A percentile compares a stretch with the other conserved stretches of the same genome.
phyloP scores from a whole-genome alignment of 352 stramenopile genomes.

The Phytophthora foliorum region DNA sequence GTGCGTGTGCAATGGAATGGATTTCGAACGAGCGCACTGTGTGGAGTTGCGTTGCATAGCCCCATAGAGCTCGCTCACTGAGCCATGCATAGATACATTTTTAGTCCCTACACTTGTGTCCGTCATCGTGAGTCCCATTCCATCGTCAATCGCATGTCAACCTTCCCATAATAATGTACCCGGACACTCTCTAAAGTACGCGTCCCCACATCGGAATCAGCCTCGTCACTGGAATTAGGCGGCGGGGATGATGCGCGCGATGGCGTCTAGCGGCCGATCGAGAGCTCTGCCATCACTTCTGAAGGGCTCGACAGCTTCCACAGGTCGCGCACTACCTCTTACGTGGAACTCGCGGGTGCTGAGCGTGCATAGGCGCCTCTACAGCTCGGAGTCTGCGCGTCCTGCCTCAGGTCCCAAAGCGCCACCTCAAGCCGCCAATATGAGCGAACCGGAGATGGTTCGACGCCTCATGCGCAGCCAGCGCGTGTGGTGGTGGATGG shows the following conservation, averaged over 20 bases:
- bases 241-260: slow-evolving; percentile 22
- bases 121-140: slow-evolving; percentile 12
- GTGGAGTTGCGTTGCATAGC: slow-evolving; percentile 25
- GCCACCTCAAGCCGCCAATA: neutral
- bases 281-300: neutral
- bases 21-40: slow-evolving; percentile 27
- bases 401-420: neutral
- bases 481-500: slow-evolving; percentile 68
- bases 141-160: neutral
- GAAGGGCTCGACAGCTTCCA: slow-evolving; percentile 6
- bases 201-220: slow-evolving; percentile 18
- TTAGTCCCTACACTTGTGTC: slow-evolving; percentile 11
- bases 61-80: slow-evolving; percentile 15
- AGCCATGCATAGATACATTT: slow-evolving; percentile 41
- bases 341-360: neutral
- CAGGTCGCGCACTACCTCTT: slow-evolving; percentile 7
- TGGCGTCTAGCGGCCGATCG: slow-evolving; percentile 17
- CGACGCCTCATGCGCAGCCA: slow-evolving; percentile 57
- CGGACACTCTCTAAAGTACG: slow-evolving; percentile 16
- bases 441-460: slow-evolving; percentile 63
- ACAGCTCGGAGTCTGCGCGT: slow-evolving; percentile 19
- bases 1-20: slow-evolving; percentile 54
- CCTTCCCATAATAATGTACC: too few species aligned
- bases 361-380: slow-evolving; percentile 16
- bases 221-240: slow-evolving; percentile 6